Evolutionary conservation across 2,329 filamentous ascomycete species (phyloP), one percentile per base, ranked within the genome.

Genomic region (Akanthomyces dipterigenus): DNA sequence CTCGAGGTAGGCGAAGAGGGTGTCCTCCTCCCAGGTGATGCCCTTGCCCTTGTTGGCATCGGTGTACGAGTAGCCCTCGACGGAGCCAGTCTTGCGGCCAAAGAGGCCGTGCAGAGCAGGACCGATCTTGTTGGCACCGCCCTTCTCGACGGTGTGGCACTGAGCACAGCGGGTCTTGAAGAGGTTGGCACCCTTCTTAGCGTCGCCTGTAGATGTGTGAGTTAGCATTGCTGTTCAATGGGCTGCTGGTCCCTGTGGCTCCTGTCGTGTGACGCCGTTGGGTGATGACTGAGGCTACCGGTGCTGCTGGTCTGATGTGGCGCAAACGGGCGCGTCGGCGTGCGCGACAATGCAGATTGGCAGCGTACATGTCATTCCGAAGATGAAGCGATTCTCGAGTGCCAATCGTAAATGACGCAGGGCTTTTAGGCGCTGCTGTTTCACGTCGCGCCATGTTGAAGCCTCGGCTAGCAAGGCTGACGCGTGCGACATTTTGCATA

Each of bases 1-100:
- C 87, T 99, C 95, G 74, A 99, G 93, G 88, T 99, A 99, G 69
- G 88, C 85, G 81, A 96, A 98, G 72, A 99, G 86, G 78, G 90
- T 89, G 67, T 87, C 78, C 75, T 96, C 87, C 70, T 91, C 80
- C 95, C 95, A 99, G 72, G 80, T 84, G 71, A 99, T 87, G 73
- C 88, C 93, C 84, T 96, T 96, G 75, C 89, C 82, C 89, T 98
- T 98, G 90, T 99, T 99, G 86, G 93, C 95, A 76, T 99, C 95
- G 79, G 95, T 96, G 88, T 98, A 99, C 75, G 91, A 82, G 87
- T 89, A 99, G 69, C 95, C 93, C 51, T 91, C 89, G 70, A 96
- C 91, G 76, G 88, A 85, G 72, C 95, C 95, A 67, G 90, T 91
- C 84, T 96, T 90, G 78, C 95, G 93, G 78, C 95, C 95, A 78